Evolutionary conservation across 1,284 basidiomycete species (phyloP), one percentile per base, ranked within the genome.

Genomic region (Cryptococcus sp.): DNA sequence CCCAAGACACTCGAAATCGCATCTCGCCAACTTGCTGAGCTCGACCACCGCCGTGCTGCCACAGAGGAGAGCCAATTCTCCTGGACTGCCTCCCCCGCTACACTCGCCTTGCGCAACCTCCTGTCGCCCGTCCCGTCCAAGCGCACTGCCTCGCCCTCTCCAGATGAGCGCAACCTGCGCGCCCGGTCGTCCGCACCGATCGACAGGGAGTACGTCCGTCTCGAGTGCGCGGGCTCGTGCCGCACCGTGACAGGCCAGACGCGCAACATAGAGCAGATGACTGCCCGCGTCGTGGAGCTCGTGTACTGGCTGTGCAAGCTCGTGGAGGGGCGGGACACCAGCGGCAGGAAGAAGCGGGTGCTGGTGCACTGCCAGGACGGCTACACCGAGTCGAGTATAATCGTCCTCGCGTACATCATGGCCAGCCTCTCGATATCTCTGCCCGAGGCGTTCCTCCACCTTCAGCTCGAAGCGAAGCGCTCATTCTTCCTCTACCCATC

Each of bases 401-500:
- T 94, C 49, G 94, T 91, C 15, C 80, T 98, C 46, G 85, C 85
- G 62, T 85, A 95, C 65, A 80, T 97, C 62, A 98, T 98, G 94
- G 85, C 87, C 39, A 79, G 87, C 48, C 85, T 76, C 73, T 81
- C 64, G 69, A 87, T 74, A 35, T 73, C 81, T 46, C 82, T 97
- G 12, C 88, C 93, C 4, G 90, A 94, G 70, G 94, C 93, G 16
- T 98, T 73, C 82, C 82, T 79, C 82, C 88, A 81, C 79, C 84
- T 79, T 70, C 82, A 83, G 84, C 61, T 88, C 80, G 72, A 74
- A 3, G 74, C 78, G 40, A 72, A 80, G 33, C 75, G 83, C 37
- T 80, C 79, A n/a, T 98, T 98, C 80, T 98, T 96, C 67, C 89
- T 98, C 50, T 97, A 96, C 75, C 85, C 86, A 48, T 80, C 80